Base-by-base conservation (phyloP, 192 early-diverging fungal species). In the Gonapodya sp. region DNA sequence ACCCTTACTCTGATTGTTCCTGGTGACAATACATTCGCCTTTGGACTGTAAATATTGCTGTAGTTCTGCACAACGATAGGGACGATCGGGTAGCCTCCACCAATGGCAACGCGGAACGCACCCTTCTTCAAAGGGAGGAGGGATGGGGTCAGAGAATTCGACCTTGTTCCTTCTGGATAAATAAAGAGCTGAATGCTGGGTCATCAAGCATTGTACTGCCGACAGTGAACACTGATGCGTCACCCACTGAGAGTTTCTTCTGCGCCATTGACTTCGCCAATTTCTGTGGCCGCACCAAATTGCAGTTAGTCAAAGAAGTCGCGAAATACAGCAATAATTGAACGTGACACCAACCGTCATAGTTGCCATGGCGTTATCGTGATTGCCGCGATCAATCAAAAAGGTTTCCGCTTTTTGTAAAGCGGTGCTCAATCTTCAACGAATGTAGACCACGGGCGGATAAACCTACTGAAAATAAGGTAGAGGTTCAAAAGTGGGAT, bases 111-210 rank as follows among this genome's bases (percentile, higher is more conserved):
- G 34, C 78, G 80, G n/a, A 81, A 81, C 18, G 73, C 80, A 31
- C 80, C 80, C n/a, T 81, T 81, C 78, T 81, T 81, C 18, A 81
- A 73, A 31, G 80, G 80, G 31, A 81, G 64, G 31, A 81, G 78
- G 18, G 35, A 35, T 31, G 80, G 80, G 8, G 80, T 81, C 0
- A 35, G 34, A 16, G 30, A 77, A 8, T 77, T 18, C 34, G 75
- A 18, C 75, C 75, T 18, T 33, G 75, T 77, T 34, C 75, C 75
- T 33, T 77, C 75, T 14, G 75, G 75, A 77, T 32, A 77, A 34
- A 77, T 77, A 33, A 16, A 18, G 31, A 77, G 75, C 46, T 64
- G 46, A 16, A 16, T 64, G 46, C 8, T 64, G 8, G 8, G 46
- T 64, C 46, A 64, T 64, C 24, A 24, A 64, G 8, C 24, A 16